phyloP scores from a whole-genome alignment of 257 asterid species.

The Paulownia fortunei region DNA sequence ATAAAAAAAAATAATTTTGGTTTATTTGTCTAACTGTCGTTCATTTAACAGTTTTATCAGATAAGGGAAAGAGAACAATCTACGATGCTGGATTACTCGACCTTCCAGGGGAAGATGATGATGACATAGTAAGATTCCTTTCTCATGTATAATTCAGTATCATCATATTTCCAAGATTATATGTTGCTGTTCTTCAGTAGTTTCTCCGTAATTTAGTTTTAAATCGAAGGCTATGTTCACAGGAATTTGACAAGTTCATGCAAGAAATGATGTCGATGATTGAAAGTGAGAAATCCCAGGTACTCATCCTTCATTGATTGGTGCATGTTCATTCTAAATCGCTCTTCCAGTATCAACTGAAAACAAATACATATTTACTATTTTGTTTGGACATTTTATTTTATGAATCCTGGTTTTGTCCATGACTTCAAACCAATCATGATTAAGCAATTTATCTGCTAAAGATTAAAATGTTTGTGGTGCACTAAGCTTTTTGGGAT shows the following conservation, averaged over 20 bases:
- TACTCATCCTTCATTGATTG: not conserved
- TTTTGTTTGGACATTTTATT: too few species aligned
- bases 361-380: too few species aligned
- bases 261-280: slow-evolving; percentile 39
- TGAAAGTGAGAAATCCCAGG: slow-evolving; percentile 34
- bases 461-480: not conserved
- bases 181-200: not conserved
- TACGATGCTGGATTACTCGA: slow-evolving; percentile 38
- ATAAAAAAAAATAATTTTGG: not conserved
- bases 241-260: slow-evolving; percentile 37
- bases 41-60: slow-evolving; percentile 32
- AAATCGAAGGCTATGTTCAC: too few species aligned
- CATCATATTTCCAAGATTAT: too few species aligned
- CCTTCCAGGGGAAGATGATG: slow-evolving; percentile 24
- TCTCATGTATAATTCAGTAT: not conserved
- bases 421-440: too few species aligned
- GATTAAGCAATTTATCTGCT: not conserved
- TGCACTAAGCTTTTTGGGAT: too few species aligned
- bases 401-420: too few species aligned
- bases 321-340: not conserved
- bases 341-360: too few species aligned
- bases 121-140: not conserved
- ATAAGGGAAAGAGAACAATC: slow-evolving; percentile 35
- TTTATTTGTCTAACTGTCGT: not conserved
- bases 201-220: too few species aligned